Evolutionary conservation across 352 stramenopile species (phyloP).

Genomic region (Phytopythium aichiense): DNA sequence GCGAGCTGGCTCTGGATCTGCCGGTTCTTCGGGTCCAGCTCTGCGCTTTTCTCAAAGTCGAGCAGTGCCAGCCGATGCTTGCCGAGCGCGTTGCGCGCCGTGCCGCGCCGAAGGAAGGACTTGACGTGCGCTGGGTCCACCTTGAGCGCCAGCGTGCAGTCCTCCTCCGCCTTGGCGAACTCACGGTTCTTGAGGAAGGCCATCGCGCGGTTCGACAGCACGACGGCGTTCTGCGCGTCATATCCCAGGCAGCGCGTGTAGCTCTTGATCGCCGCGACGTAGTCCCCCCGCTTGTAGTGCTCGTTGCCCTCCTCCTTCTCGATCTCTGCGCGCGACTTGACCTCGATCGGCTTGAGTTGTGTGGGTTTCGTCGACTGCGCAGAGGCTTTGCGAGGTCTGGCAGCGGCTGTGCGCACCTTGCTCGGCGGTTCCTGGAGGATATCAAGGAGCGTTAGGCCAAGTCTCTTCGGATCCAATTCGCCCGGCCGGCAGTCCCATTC

Average conservation of each 20-base stretch:
- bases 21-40: slow-evolving; percentile 70
- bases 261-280: slow-evolving; percentile 81
- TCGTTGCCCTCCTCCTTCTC: slow-evolving; percentile 92
- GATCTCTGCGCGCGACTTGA: slow-evolving; percentile 48
- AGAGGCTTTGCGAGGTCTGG: not conserved
- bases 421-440: not conserved
- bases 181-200: slow-evolving; percentile 85
- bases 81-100: slow-evolving; percentile 77
- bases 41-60: slow-evolving; percentile 67
- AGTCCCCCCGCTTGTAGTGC: slow-evolving; percentile 86
- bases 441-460: not conserved
- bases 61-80: slow-evolving; percentile 82
- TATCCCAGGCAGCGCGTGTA: slow-evolving; percentile 88
- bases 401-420: not conserved
- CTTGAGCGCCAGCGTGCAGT: slow-evolving; percentile 84
- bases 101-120: slow-evolving; percentile 78
- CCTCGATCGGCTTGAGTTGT: not conserved
- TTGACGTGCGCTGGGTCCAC: slow-evolving; percentile 84
- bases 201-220: slow-evolving; percentile 91
- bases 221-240: slow-evolving; percentile 59
- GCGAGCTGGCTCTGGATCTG: slow-evolving; percentile 56
- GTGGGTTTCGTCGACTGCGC: not conserved
- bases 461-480: not conserved
- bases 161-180: slow-evolving; percentile 84
- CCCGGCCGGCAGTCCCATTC: not conserved